phyloP scores from a whole-genome alignment of 1,139 yeast species.

The Candida frijolesensis region DNA sequence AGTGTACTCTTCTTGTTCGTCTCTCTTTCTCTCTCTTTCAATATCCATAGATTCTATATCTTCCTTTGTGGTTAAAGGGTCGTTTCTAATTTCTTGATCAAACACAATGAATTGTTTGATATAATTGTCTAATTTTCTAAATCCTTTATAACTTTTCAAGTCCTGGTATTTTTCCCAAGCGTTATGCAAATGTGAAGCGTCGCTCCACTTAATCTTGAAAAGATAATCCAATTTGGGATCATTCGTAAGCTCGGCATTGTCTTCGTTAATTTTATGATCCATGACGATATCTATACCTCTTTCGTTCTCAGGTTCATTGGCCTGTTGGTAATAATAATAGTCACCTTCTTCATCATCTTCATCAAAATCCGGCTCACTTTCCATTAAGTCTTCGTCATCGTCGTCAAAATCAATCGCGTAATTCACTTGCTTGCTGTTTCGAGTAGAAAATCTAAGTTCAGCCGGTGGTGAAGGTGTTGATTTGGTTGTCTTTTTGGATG shows the following conservation, averaged over 20 bases:
- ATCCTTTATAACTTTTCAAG: constrained; percentile 65
- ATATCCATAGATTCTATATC: constrained; percentile 93
- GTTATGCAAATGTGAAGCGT: constrained; percentile 87
- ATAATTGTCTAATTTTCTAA: constrained; percentile 87
- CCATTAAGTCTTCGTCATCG: constrained; percentile 57
- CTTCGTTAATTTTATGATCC: constrained; percentile 50
- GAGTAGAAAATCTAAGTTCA: constrained; percentile 73
- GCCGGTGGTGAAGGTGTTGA: constrained; percentile 22
- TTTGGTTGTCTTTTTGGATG: constrained; percentile 18
- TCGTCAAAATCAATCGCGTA: constrained; percentile 76
- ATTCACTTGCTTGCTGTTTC: constrained; percentile 72
- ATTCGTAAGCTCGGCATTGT: constrained; percentile 39
- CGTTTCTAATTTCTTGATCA: constrained; percentile 76
- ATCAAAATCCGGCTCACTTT: constrained; percentile 53
- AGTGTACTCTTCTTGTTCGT: constrained; percentile 81
- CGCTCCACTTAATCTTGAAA: constrained; percentile 84
- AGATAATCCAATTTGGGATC: constrained; percentile 64
- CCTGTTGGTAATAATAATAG: constrained; percentile 44
- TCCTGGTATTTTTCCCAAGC: constrained; percentile 83
- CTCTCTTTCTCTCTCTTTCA: constrained; percentile 81
- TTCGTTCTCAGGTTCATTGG: constrained; percentile 40
- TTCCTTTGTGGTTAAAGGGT: constrained; percentile 81
- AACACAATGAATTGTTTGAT: constrained; percentile 72
- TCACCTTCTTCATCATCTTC: constrained; percentile 30
- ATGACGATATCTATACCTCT: constrained; percentile 53